phyloP scores from a whole-genome alignment of 2,329 filamentous ascomycete species.

The Hypoxylon sp. region DNA sequence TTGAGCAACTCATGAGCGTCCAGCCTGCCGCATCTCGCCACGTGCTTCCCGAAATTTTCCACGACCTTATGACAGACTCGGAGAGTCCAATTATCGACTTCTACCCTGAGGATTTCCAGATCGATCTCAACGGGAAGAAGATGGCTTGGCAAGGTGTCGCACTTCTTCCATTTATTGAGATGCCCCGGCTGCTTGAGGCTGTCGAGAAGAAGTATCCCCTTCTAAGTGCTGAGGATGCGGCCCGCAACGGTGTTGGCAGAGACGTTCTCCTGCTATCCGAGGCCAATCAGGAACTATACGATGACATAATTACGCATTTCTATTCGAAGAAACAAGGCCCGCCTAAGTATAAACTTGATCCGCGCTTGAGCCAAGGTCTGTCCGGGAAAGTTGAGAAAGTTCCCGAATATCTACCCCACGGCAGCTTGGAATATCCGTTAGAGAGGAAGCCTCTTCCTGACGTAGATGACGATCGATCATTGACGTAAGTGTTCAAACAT shows the following conservation, averaged over 20 bases:
- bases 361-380: conserved; percentile 81
- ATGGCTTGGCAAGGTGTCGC: conserved; percentile 98
- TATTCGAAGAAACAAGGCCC: conserved; percentile 89
- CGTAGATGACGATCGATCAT: conserved; percentile 87
- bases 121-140: conserved; percentile 98
- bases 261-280: conserved; percentile 90
- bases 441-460: conserved; percentile 79
- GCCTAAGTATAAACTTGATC: conserved; percentile 79
- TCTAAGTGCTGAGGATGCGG: conserved; percentile 81
- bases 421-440: conserved; percentile 83
- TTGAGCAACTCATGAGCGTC: conserved; percentile 98
- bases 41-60: conserved; percentile 89
- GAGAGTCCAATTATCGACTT: conserved; percentile 97
- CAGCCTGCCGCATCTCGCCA: conserved; percentile 94
- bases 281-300: conserved; percentile 82
- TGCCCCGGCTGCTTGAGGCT: conserved; percentile 84
- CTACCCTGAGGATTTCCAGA: conserved; percentile 92
- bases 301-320: conserved; percentile 86
- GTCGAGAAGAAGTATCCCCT: conserved; percentile 87
- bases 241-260: conserved; percentile 83
- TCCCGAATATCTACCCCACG: conserved; percentile 86
- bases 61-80: conserved; percentile 88
- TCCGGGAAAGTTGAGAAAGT: conserved; percentile 87
- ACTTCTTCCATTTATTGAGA: conserved; percentile 95
- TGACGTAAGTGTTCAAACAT: conserved; percentile 74